Conservation (phyloP, 306 rosid genomes). For the Malus sylvestris region DNA sequence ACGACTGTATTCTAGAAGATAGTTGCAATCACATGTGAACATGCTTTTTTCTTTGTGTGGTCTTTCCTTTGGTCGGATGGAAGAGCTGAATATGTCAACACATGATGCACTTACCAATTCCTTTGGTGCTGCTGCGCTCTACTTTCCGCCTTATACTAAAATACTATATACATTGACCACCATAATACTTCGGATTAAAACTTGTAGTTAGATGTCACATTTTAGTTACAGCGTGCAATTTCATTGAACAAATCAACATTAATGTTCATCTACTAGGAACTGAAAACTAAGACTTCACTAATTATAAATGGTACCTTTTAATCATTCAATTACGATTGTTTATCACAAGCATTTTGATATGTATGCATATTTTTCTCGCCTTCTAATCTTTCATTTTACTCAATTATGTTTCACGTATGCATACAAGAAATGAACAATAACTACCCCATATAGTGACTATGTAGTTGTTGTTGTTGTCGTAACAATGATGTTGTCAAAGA, state of each 20-base stretch:
- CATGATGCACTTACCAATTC: not conserved
- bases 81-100: no score
- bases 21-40: not conserved
- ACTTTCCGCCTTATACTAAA: no score
- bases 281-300: not conserved
- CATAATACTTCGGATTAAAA: not conserved
- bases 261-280: not conserved
- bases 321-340: not conserved
- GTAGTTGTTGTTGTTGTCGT: no score
- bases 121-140: not conserved
- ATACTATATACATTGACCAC: not conserved
- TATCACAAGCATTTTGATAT: not conserved
- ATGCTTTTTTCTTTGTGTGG: not conserved
- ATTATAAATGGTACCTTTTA: not conserved
- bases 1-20: not conserved
- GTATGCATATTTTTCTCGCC: not conserved
- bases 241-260: not conserved
- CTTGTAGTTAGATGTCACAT: not conserved
- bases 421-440: no score
- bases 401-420: no score
- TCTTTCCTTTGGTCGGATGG: not conserved
- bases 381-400: not conserved
- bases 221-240: not conserved
- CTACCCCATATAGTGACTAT: no score
- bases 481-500: no score